Evolutionary conservation across 805 yeast species (phyloP), one percentile per base, ranked within the genome.

Genomic region (Metschnikowia amazonensis): DNA sequence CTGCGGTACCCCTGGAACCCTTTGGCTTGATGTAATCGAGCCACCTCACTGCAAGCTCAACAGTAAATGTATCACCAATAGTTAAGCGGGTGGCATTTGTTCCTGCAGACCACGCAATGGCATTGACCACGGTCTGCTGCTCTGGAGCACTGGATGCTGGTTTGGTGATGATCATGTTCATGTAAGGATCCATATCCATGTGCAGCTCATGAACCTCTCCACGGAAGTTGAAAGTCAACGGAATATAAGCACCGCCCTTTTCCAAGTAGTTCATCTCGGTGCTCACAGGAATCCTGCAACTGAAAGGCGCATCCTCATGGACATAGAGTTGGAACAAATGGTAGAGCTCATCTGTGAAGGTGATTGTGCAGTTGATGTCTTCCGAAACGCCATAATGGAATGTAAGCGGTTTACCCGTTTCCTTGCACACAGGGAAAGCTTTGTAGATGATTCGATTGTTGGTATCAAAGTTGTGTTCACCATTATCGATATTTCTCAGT

Each of bases 261-360:
- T 66, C 72, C 29, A 74, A 67, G 34, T 69, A 65, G 44, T 69
- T 65, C 30, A 66, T 66, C 39, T 67, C 73, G 16, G 75, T 65
- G 47, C 74, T 67, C 38, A 79, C 61, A 3, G 86, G 84, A 8
- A 83, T 53, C 45, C 84, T 69, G 61, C 94, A 86, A 38, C 85
- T 75, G 58, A 81, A 79, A 24, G 94, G 94, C 7, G 77, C 81
- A 60, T 86, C 94, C 59, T 85, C 84, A 61, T 86, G 94, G 35
- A 86, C 67, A 59, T 85, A 85, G 38, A 85, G 67, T 65, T 86
- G 92, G 62, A 86, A 82, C 47, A 55, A 60, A 58, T 86, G 94
- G 59, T 76, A 86, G 33, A 80, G 56, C 52, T 81, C 84, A 60
- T 86, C 92, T 11, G 76, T 70, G 40, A 86, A 72, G 5, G 65